A percentile compares a stretch with the other conserved stretches of the same genome.
Evolutionary conservation across 352 stramenopile genomes (phyloP).

Genomic region (Phytophthora pluvialis): DNA sequence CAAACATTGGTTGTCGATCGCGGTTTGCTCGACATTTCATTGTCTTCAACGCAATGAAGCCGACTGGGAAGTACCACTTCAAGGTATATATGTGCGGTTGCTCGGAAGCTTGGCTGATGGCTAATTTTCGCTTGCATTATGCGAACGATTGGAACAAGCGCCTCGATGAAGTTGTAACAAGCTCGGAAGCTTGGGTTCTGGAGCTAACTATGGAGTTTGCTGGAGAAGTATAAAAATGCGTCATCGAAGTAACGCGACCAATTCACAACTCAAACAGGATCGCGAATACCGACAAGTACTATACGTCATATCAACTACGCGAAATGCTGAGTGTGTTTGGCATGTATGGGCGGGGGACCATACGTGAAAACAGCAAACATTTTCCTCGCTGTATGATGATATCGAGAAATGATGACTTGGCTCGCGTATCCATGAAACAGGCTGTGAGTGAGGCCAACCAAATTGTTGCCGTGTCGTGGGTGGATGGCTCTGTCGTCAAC

Average conservation of each 20-base stretch:
- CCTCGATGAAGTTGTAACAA: background rate
- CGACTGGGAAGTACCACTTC: constrained; percentile 25
- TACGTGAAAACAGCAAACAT: background rate
- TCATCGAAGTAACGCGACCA: background rate
- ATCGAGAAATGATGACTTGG: background rate
- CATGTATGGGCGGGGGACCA: background rate
- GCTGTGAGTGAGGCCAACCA: background rate
- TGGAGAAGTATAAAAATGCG: background rate
- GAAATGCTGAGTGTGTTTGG: background rate
- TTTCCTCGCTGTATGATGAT: constrained; percentile 1
- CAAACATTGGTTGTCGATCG: constrained; percentile 1
- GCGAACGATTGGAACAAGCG: background rate
- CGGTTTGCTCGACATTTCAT: constrained; percentile 36
- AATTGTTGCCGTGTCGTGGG: constrained; percentile 3
- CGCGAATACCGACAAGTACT: too few species aligned
- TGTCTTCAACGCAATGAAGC: constrained; percentile 33
- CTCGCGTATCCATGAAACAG: background rate
- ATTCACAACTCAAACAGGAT: too few species aligned
- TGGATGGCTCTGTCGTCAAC: background rate
- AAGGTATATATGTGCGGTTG: constrained; percentile 16
- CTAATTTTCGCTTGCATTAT: background rate
- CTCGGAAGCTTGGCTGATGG: background rate
- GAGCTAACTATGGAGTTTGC: too few species aligned
- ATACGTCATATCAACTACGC: background rate
- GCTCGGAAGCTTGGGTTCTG: background rate